Base-by-base conservation (phyloP, 2,329 filamentous ascomycete genomes). In the Aphanocladium album region DNA sequence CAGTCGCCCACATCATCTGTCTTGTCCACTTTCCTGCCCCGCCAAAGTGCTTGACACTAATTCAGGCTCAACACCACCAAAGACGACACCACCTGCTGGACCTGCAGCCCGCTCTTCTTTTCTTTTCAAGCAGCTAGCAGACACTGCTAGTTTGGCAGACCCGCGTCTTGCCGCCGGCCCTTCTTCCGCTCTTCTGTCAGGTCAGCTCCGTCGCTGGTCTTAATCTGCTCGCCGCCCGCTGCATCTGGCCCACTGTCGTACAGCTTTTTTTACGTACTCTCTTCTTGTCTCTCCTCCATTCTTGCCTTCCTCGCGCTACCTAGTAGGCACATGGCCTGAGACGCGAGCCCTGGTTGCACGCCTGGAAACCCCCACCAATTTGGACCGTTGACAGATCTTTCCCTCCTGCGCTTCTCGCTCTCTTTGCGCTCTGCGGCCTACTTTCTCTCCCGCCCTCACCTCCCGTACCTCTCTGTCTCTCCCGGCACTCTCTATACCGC, bases 191-290 rank as follows among this genome's bases (percentile, higher is more conserved):
- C n/a, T n/a, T n/a, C 39, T 47, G 30, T 25, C 30, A 45, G 49
- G n/a, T 33, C 57, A 45, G 57, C 57, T 54, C 57, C 41, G 35
- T 54, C 49, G 23, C 49, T 52, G 47, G 35, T 41, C 47, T 53
- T 11, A 25, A 33, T 30, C 37, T 53, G 47, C 57, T 35, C 37
- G n/a, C 35, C 30, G 25, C 33, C 39, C 17, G 16, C 39, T 60
- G 57, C 37, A 47, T 49, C 51, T 50, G 58, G 58, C 58, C 58
- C 58, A 60, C 58, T 55, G 51, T 49, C 51, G 30, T 55, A 54
- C 58, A 60, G 41, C 58, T 52, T 60, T 60, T 57, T 60, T 60
- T 60, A 60, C 58, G 58, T 55, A 60, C 58, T 55, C 11, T 52
- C 23, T 58, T 51, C 25, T 58, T 37, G 47, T 25, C 37, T 58